Base-by-base conservation (phyloP, 768 basidiomycete species). In the Obba rivulosa region DNA sequence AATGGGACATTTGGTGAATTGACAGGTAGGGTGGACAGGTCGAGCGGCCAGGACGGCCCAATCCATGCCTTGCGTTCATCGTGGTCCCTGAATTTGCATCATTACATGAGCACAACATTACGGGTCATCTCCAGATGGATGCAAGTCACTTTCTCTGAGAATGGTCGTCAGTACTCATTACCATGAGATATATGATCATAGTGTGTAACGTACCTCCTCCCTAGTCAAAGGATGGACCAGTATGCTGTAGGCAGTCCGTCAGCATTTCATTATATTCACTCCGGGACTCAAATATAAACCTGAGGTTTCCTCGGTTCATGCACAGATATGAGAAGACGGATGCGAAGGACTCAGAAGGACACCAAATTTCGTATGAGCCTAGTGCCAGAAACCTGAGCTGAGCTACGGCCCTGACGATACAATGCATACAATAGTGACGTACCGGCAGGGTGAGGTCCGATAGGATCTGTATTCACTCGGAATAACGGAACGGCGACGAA, bases 321-420 rank as follows among this genome's bases (percentile, higher is more conserved):
- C 76, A 80, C 14, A 90, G 71, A 52, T 87, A 90, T 9, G 86
- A 88, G 60, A 80, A 90, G n/a, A 90, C 81, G 0, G 83, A 73
- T 0, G 76, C 66, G 58, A 90, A 90, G 2, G 85, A 85, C 54
- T 87, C 82, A 0, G 78, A 72, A 1, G 87, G 87, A 21, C 75
- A 81, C 87, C 87, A 90, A 17, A 89, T 81, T 57, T 89, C 87
- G 57, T 87, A 89, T 0, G 86, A 88, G 3, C 87, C 87, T 87
- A 45, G n/a, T n/a, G 23, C 37, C 9, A 24, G 1, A 41, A n/a
- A n/a, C n/a, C n/a, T n/a, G n/a, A n/a, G n/a, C n/a, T n/a, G n/a
- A n/a, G n/a, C n/a, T n/a, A n/a, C n/a, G n/a, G n/a, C n/a, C n/a
- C n/a, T n/a, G n/a, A n/a, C 8, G 34, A 39, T 25, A 37, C 8